Base-by-base conservation (phyloP, 345 rosid genomes). In the Turritis glabra region DNA sequence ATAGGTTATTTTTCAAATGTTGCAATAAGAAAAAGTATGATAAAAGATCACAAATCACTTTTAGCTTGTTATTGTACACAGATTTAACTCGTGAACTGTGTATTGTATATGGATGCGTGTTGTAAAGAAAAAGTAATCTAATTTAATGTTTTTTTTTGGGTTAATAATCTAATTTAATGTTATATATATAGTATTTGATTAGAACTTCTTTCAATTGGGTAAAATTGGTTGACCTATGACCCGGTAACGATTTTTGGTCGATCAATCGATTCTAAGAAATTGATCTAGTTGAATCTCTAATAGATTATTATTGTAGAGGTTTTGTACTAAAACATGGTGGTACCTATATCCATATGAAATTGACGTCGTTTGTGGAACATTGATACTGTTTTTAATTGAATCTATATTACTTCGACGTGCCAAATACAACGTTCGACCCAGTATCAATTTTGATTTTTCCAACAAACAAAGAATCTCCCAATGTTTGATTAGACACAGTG, bases 341-440 rank as follows among this genome's bases (percentile, higher is more conserved):
- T 13, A 26, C 30, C 13, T 60, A 60, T 38, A 30, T 55, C 21
- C 18, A 15, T 32, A 30, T 55, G 21, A 55, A 21, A 25, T 21
- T 29, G 58, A 56, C 51, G 66, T 65, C 66, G 27, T 14, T 14
- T 40, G 0, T 14, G 13, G n/a, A 40, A 5, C 46, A 40, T 5
- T 40, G 46, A 40, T 40, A 40, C 46, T 40, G 46, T 40, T 40
- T 40, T 27, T 38, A 50, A 32, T 8, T 13, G 72, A 55, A 44
- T 74, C 50, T 55, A 33, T 43, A 40, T 40, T 14, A 40, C 38
- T 54, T 29, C 50, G 72, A 65, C 72, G 59, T 66, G 71, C 66
- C 59, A 74, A 56, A 35, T 23, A 56, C 72, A 66, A 74, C 66
- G 77, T 74, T 73, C 50, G 55, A 35, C 22, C n/a, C 19, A 21